Evolutionary conservation across 1,284 basidiomycete species (phyloP).

Genomic region (Boletellus sp.): DNA sequence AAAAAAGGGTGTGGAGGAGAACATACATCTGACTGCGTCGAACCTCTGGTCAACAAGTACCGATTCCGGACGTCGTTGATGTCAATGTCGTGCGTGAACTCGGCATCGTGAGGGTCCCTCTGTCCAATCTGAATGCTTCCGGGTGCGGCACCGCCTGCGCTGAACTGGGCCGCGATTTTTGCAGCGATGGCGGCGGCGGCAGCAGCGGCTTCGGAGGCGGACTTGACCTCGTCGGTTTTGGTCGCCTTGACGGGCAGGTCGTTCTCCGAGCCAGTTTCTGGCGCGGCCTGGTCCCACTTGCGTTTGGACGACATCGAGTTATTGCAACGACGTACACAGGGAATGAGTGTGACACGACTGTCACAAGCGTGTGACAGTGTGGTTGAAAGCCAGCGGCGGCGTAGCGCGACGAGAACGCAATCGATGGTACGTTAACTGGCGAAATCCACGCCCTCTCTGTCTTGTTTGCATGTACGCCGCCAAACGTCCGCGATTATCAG

Average conservation of each 20-base stretch:
- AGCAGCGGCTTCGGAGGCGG: slow-evolving; percentile 75
- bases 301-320: slow-evolving; percentile 56
- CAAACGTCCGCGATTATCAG: slow-evolving; percentile 31
- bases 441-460: too few relatives aligned
- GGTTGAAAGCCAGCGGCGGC: slow-evolving; percentile 23
- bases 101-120: slow-evolving; percentile 75
- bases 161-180: slow-evolving; percentile 86
- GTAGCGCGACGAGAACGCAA: too few relatives aligned
- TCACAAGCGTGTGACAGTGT: slow-evolving; percentile 20
- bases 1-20: slow-evolving; percentile 1
- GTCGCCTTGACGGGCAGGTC: slow-evolving; percentile 42
- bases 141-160: slow-evolving; percentile 38
- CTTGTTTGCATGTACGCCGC: slow-evolving; percentile 17
- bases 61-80: slow-evolving; percentile 97
- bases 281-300: slow-evolving; percentile 69
- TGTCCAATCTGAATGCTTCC: slow-evolving; percentile 44
- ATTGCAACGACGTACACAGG: not conserved
- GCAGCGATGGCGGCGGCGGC: slow-evolving; percentile 85
- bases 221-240: slow-evolving; percentile 57
- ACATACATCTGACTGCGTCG: slow-evolving; percentile 86
- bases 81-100: slow-evolving; percentile 90
- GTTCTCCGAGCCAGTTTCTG: slow-evolving; percentile 34
- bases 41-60: slow-evolving; percentile 91
- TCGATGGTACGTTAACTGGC: too few relatives aligned
- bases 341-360: slow-evolving; percentile 12